Conservation (phyloP, 176 grass and related monocot genomes). For the Panicum miliaceum region DNA sequence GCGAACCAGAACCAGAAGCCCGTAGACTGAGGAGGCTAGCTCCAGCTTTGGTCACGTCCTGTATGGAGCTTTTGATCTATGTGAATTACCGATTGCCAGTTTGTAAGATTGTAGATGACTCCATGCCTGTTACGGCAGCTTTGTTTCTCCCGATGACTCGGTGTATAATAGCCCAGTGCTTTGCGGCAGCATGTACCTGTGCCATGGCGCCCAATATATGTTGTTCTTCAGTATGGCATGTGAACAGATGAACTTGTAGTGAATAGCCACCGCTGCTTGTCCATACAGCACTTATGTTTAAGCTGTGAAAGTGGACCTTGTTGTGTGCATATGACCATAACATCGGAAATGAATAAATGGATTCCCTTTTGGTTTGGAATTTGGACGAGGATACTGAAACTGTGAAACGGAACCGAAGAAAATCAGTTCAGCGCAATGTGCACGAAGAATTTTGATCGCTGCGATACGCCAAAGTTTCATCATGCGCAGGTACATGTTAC, state of each 20-base stretch:
- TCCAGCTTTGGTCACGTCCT: neutral
- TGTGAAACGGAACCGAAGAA: neutral
- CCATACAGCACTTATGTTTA: neutral
- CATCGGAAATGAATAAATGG: neutral
- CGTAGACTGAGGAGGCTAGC: neutral
- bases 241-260: neutral
- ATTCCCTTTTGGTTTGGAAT: neutral
- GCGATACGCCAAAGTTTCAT: neutral
- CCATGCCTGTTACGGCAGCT: neutral
- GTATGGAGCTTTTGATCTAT: conserved; percentile 6
- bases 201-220: neutral
- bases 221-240: neutral
- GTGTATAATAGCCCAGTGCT: neutral
- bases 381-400: neutral
- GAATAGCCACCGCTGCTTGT: neutral
- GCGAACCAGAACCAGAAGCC: conserved; percentile 39
- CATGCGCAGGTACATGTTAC: neutral
- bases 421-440: neutral
- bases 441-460: neutral
- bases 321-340: neutral
- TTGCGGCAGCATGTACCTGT: neutral
- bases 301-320: no score
- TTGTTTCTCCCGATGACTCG: neutral
- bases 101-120: conserved; percentile 8
- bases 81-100: conserved; percentile 38